Evolutionary conservation across 306 rosid species (phyloP), one percentile per base, ranked within the genome.

Genomic region (Vicia sativa): DNA sequence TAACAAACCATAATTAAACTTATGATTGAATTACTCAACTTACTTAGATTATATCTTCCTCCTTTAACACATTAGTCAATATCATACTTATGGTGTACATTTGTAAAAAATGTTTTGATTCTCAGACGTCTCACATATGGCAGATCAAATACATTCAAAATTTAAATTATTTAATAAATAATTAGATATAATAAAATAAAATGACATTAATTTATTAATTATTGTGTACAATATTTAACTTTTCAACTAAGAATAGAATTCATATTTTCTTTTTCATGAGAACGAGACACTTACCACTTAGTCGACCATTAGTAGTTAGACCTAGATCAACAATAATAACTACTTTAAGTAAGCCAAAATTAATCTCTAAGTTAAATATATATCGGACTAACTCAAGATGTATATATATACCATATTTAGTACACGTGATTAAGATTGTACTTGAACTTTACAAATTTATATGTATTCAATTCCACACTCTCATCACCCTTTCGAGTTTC

Each of bases 381-480:
- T 46, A 18, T 21, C 1, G 11, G 11, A 46, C 52, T 46, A 14
- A 46, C 52, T 42, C 1, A 42, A 42, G 15, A 42, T 4, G 7
- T 16, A 16, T 3, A 50, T 3, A 50, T 19, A 19, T 18, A 54
- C 66, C 61, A 63, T 55, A 38, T 64, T 73, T 25, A 43, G 54
- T 71, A 74, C 81, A 55, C 83, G 76, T 74, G 71, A 82, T 56
- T 71, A 60, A 67, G 67, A 37, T 72, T 57, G 9, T 28, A 34
- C 7, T 11, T 1, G 10, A 15, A 42, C 10, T 60, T 53, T 68
- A 46, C 65, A 78, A 72, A 41, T 19, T 23, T 68, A 50, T 76
- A 69, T 19, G 42, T 68, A 55, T 79, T 50, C 6, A 74, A 72
- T 76, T 58, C 80, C 62, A 59, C 42, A 56, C 65, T 18, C 70